Conservation (phyloP, 768 basidiomycete species). For the Melanogaster broomeanus region DNA sequence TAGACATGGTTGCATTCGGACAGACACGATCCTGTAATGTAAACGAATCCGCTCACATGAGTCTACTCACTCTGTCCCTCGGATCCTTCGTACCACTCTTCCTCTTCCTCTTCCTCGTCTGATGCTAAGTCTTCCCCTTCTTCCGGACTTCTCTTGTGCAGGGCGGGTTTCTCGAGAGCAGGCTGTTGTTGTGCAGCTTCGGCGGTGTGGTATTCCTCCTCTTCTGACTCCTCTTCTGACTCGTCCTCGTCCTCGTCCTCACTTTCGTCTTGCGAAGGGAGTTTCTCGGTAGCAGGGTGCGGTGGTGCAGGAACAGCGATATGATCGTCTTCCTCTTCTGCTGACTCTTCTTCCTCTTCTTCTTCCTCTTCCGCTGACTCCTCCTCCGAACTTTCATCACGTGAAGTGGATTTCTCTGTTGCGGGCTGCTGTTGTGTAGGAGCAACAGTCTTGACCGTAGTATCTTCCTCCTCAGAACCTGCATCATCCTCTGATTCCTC, state of each 20-base stretch:
- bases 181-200: not conserved
- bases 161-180: not conserved
- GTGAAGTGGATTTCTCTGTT: not conserved
- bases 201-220: no score
- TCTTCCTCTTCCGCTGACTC: conserved; percentile 5
- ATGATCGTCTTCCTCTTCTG: not conserved
- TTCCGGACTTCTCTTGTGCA: not conserved
- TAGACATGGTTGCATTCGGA: not conserved
- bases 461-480: conserved; percentile 4
- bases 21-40: conserved; percentile 4
- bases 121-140: no score
- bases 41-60: not conserved
- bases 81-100: not conserved
- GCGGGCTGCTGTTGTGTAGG: not conserved
- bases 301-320: not conserved
- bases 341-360: conserved; percentile 3
- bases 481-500: conserved; percentile 25
- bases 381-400: not conserved
- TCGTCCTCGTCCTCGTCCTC: not conserved
- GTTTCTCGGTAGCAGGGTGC: not conserved
- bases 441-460: conserved; percentile 6
- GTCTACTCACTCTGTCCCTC: conserved; percentile 12
- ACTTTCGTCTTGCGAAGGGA: not conserved
- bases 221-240: conserved; percentile 5
- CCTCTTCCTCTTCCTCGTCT: conserved; percentile 18